Evolutionary conservation across 495 filamentous ascomycete genomes (phyloP).

Genomic region (Penicillium canescens): DNA sequence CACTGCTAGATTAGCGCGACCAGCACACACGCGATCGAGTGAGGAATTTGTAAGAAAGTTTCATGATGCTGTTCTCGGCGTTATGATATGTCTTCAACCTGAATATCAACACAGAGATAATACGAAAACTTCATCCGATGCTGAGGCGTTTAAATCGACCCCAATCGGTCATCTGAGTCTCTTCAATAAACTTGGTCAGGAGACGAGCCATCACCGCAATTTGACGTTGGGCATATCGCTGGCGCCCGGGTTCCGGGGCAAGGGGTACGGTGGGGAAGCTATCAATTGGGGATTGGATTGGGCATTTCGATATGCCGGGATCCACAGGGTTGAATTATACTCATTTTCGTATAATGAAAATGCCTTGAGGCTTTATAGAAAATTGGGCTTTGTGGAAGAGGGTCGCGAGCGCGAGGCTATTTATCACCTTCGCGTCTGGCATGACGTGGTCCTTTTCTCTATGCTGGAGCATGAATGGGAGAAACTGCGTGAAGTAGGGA

Average conservation of each 20-base stretch:
- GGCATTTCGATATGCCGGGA: constrained; percentile 43
- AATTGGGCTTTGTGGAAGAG: constrained; percentile 50
- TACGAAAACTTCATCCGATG: too few species aligned
- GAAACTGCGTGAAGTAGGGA: not conserved
- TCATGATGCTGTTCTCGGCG: not conserved
- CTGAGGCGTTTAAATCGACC: not conserved
- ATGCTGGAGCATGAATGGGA: constrained; percentile 53
- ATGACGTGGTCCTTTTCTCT: constrained; percentile 38
- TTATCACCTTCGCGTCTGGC: constrained; percentile 42
- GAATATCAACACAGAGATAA: not conserved
- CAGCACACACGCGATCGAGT: not conserved
- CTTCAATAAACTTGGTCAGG: not conserved
- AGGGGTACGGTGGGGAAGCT: constrained; percentile 56
- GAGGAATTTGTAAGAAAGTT: not conserved
- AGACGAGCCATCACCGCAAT: constrained; percentile 37
- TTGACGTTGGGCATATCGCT: constrained; percentile 44
- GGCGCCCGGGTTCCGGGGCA: constrained; percentile 32
- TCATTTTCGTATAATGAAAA: constrained; percentile 44
- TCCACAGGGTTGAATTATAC: constrained; percentile 38
- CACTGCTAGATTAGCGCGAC: not conserved
- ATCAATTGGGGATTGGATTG: constrained; percentile 52
- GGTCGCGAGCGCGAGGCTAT: constrained; percentile 46
- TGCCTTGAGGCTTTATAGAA: constrained; percentile 44
- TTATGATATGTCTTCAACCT: constrained; percentile 4
- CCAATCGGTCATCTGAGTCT: not conserved